Base-by-base conservation (phyloP, 106 monocot genomes). In the Dactylorhiza incarnata region DNA sequence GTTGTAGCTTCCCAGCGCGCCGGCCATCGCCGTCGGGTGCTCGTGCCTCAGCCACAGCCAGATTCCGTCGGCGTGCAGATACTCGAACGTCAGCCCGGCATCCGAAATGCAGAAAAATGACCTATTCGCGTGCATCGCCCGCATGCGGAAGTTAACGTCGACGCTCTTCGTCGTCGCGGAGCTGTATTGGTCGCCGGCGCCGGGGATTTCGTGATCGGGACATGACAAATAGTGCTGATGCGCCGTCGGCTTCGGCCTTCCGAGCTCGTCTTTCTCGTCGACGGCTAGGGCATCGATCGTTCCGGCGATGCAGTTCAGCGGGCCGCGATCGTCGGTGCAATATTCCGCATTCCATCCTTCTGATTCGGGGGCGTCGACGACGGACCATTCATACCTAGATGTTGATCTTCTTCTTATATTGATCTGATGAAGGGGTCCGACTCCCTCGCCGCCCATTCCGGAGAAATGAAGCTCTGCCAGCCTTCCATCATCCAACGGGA, bases 261-360 rank as follows among this genome's bases (percentile, higher is more conserved):
- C 29, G 47, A 47, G 67, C 19, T 89, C 84, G 76, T 71, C 66
- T 70, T 58, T 16, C 72, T 84, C 84, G 69, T 78, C 70, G 68
- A 79, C 68, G 25, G 48, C 66, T 51, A 78, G 49, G 1, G 77
- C 68, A 79, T 81, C 81, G 59, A 81, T 91, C n/a, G 68, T 71
- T 82, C 95, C 95, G 26, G 71, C 23, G 56, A 95, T 86, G 83
- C 95, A 95, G 75, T 95, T 95, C 56, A 72, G 61, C 44, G 86
- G 87, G 12, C 95, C 95, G 78, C 78, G 83, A 45, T 85, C 88
- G 23, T 88, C 90, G 12, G 84, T 90, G 79, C 95, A 95, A 55
- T 95, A 92, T 63, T 95, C 92, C 68, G 81, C 87, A 82, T 95
- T 95, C 95, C 95, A 95, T 77, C 95, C 95, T 87, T 95, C 95